These are phyloP conservation scores for Lipomyces lipofer DNA, from an alignment of 805 yeast genomes.

Conservation along the genomic window DNA sequence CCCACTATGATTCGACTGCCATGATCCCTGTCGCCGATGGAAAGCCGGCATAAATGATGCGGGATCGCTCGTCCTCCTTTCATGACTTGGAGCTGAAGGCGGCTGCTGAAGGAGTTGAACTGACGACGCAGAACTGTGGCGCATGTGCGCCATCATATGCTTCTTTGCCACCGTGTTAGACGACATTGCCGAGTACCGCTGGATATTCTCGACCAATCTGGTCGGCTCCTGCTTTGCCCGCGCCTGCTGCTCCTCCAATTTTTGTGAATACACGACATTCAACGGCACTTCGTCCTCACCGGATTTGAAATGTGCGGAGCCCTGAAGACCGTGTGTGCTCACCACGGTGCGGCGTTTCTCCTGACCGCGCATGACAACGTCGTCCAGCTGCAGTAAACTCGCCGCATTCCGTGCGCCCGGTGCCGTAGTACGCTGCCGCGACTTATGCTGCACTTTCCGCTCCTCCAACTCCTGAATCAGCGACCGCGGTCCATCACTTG, in stretches of 20 bases:
- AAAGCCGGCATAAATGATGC: not conserved
- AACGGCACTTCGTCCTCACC: slow-evolving; percentile 16
- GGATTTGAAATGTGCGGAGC: not conserved
- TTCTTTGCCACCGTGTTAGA: not conserved
- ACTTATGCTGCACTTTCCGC: slow-evolving; percentile 14
- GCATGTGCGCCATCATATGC: not conserved
- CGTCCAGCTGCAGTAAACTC: slow-evolving; percentile 18
- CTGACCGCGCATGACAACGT: slow-evolving; percentile 7
- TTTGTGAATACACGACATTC: slow-evolving; percentile 2
- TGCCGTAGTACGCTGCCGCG: slow-evolving; percentile 5
- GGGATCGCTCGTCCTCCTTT: not conserved
- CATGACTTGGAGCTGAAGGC: slow-evolving; percentile 2
- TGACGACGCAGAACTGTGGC: slow-evolving; percentile 1
- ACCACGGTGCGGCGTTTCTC: slow-evolving; percentile 16
- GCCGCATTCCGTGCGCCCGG: not conserved
- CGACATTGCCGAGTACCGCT: not conserved
- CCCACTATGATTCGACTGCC: not conserved
- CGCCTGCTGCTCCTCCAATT: not conserved
- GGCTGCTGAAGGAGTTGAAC: not conserved
- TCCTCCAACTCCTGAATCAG: slow-evolving; percentile 17
- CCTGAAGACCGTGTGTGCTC: slow-evolving; percentile 10
- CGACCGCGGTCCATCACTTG: slow-evolving; percentile 16
- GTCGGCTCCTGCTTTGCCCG: not conserved
- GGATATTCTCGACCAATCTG: not conserved
- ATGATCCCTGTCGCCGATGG: not conserved